A percentile compares a stretch with the other conserved stretches of the same genome.
phyloP scores from a whole-genome alignment of 768 basidiomycete genomes.

The Dentipellis fragilis region DNA sequence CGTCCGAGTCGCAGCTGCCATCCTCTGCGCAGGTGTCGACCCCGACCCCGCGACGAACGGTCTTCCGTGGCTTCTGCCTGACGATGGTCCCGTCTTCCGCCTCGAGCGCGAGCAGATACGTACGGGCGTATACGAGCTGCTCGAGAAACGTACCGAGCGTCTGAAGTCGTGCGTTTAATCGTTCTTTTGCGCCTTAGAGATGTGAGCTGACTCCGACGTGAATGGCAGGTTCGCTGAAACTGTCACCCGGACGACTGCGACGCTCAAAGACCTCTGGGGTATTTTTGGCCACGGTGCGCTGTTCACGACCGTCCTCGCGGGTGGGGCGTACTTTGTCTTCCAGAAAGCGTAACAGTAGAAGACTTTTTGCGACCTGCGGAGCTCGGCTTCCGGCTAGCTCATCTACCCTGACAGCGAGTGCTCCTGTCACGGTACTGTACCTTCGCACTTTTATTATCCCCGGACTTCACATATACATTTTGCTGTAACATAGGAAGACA shows the following conservation, averaged over 20 bases:
- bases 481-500: too few relatives aligned
- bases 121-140: conserved; percentile 41
- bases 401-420: too few relatives aligned
- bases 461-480: too few relatives aligned
- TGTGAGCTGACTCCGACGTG: too few relatives aligned
- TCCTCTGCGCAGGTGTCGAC: conserved; percentile 41
- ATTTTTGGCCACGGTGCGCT: background rate
- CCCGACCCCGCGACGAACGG: conserved; percentile 35
- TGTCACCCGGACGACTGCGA: background rate
- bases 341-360: background rate
- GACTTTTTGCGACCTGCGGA: too few relatives aligned
- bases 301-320: background rate
- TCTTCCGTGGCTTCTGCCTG: conserved; percentile 35
- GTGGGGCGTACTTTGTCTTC: background rate
- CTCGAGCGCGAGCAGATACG: conserved; percentile 38
- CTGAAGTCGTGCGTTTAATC: background rate
- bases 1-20: conserved; percentile 38
- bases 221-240: background rate
- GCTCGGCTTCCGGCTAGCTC: too few relatives aligned
- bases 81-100: conserved; percentile 40
- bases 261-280: background rate
- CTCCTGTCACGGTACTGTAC: too few relatives aligned
- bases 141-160: conserved; percentile 21
- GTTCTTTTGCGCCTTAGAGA: background rate
- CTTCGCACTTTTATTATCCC: too few relatives aligned